phyloP scores from a whole-genome alignment of 345 rosid genomes.

The Raphanus raphanistrum region DNA sequence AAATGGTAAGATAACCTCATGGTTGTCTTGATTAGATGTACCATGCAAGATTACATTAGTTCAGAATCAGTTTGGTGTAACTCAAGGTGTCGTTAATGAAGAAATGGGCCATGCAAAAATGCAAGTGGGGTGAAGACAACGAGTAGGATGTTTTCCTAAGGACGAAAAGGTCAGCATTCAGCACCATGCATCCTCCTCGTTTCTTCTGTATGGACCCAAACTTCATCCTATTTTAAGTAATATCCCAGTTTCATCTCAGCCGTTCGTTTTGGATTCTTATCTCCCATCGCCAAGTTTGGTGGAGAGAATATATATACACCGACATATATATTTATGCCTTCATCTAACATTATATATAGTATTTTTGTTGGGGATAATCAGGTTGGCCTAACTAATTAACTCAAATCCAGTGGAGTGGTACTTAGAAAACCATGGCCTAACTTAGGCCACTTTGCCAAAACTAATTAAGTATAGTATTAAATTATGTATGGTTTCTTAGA shows the following conservation, averaged over 20 bases:
- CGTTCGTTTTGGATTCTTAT: conserved; percentile 30
- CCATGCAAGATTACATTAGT: conserved; percentile 12
- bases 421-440: conserved; percentile 34
- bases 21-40: conserved; percentile 11
- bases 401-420: conserved; percentile 22
- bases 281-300: conserved; percentile 16
- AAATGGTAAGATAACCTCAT: neutral
- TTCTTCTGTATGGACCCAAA: conserved; percentile 22
- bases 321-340: neutral
- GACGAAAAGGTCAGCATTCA: conserved; percentile 22
- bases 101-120: conserved; percentile 22
- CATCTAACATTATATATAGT: neutral
- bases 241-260: conserved; percentile 20
- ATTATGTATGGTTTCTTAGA: conserved; percentile 8
- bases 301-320: neutral
- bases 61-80: conserved; percentile 4
- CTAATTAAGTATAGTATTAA: conserved; percentile 7
- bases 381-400: conserved; percentile 30
- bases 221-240: conserved; percentile 32
- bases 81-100: conserved; percentile 3
- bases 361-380: conserved; percentile 24
- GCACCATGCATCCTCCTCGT: conserved; percentile 16
- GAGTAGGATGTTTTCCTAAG: conserved; percentile 6
- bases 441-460: conserved; percentile 36
- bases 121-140: conserved; percentile 14